A percentile compares a stretch with the other conserved stretches of the same genome.
These are phyloP conservation scores for Epichloe aotearoae DNA, from an alignment of 2,329 filamentous ascomycete species.

Conservation along the genomic window DNA sequence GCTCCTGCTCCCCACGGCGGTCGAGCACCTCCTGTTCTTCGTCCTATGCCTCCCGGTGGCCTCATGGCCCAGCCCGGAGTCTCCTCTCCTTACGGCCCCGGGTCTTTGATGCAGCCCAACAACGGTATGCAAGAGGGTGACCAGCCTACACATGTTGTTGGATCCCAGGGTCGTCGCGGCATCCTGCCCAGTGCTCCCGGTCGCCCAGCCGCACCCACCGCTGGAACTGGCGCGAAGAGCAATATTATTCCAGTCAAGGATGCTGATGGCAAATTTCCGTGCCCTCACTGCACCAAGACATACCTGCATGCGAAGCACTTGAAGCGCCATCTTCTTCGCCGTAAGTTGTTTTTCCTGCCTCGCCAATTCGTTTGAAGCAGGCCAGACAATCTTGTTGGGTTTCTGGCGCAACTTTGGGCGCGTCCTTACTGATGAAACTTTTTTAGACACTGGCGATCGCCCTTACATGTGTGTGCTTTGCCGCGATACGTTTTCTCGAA, in stretches of 20 bases:
- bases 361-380: not conserved
- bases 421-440: slow-evolving; percentile 15
- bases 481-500: slow-evolving; percentile 94
- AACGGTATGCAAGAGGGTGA: slow-evolving; percentile 43
- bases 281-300: slow-evolving; percentile 95
- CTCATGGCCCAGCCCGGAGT: slow-evolving; percentile 46
- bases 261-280: slow-evolving; percentile 94
- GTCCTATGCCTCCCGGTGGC: slow-evolving; percentile 58
- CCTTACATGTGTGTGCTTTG: slow-evolving; percentile 98
- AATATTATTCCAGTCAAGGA: slow-evolving; percentile 86
- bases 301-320: slow-evolving; percentile 96
- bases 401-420: slow-evolving; percentile 13
- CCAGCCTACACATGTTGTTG: slow-evolving; percentile 80
- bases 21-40: slow-evolving; percentile 45
- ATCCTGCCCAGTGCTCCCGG: slow-evolving; percentile 86
- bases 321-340: slow-evolving; percentile 88
- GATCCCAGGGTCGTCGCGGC: slow-evolving; percentile 82
- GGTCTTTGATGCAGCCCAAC: slow-evolving; percentile 42
- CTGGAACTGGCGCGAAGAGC: slow-evolving; percentile 60
- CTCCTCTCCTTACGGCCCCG: slow-evolving; percentile 46
- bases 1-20: slow-evolving; percentile 53
- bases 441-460: slow-evolving; percentile 82
- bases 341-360: slow-evolving; percentile 47
- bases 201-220: slow-evolving; percentile 61
- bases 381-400: not conserved